Evolutionary conservation across 192 early-diverging fungal species (phyloP), one percentile per base, ranked within the genome.

Genomic region (Phlyctochytrium planicorne): DNA sequence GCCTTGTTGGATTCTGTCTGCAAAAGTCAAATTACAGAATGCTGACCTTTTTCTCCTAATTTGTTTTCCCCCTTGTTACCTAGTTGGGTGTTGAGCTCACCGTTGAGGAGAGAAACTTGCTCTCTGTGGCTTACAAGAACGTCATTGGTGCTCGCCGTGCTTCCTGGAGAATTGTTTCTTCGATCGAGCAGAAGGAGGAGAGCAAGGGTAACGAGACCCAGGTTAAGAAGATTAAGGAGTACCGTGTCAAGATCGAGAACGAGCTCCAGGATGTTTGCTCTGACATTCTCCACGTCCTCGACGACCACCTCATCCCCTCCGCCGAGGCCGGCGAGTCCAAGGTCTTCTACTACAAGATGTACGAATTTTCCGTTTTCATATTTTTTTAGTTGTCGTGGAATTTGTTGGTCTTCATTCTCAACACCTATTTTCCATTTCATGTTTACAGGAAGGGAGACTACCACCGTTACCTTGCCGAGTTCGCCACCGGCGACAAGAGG

Each of bases 301-400:
- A 87, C 72, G 87, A 95, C 32, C 87, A 95, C 83, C 81, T 98
- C 69, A 93, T 99, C 70, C 91, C 92, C 68, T 80, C 87, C 68
- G 93, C 94, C 64, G 90, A 91, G 76, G 88, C 92, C 81, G 90
- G 93, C 75, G 97, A 99, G 85, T 97, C 97, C 72, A 95, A 94
- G 86, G 94, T 99, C 78, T 99, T 99, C 85, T 99, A 97, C 89
- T 96, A 91, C 89, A 98, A 98, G 90, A 97, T 99, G 97, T 91
- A 73, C 74, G 85, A 80, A n/a, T 63, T 53, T 25, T 56, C 34
- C 68, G 60, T 71, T 60, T 52, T 25, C 65, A 52, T 20, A 35
- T 66, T 37, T 52, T 70, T 71, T 27, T 29, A 30, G 0, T 33
- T 52, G 16, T 76, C 31, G 27, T 70, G 1, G 47, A 17, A 32